Evolutionary conservation across 1,284 basidiomycete genomes (phyloP).

Genomic region (Tilletia setariae): DNA sequence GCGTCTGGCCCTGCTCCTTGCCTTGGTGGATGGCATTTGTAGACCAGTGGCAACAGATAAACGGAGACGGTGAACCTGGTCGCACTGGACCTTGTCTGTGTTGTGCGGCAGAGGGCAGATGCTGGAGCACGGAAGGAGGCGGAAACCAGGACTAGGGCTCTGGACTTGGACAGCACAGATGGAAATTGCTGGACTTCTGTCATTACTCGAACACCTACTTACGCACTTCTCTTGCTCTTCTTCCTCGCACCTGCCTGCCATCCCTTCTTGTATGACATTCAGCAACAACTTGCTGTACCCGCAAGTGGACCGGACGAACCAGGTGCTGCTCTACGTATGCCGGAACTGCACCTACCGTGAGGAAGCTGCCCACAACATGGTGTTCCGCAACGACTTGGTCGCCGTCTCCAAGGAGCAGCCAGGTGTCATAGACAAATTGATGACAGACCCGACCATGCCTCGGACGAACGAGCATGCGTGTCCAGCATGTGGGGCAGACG

Average conservation of each 20-base stretch:
- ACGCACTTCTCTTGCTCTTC: too few relatives aligned
- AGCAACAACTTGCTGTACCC: conserved; percentile 90
- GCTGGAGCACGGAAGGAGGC: too few relatives aligned
- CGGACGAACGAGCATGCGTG: conserved; percentile 46
- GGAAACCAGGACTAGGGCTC: too few relatives aligned
- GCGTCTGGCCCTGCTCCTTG: conserved; percentile 11
- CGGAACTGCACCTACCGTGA: conserved; percentile 87
- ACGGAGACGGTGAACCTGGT: too few relatives aligned
- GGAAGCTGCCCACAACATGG: conserved; percentile 78
- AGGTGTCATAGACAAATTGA: conserved; percentile 84
- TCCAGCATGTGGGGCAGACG: conserved; percentile 43
- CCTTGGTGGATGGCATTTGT: too few relatives aligned
- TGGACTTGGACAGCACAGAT: too few relatives aligned
- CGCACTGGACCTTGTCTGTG: too few relatives aligned
- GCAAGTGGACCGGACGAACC: conserved; percentile 68
- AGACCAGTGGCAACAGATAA: too few relatives aligned
- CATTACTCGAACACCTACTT: too few relatives aligned
- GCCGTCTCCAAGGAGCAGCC: conserved; percentile 89
- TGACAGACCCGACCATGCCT: conserved; percentile 79
- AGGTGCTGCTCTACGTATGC: conserved; percentile 86
- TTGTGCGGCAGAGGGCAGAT: too few relatives aligned
- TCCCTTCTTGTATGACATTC: background rate
- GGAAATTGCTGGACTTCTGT: too few relatives aligned
- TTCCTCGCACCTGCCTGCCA: too few relatives aligned
- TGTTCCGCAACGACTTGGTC: conserved; percentile 89